Conservation (phyloP, 2,329 filamentous ascomycete species). For the Dothideomycetidae sp. region DNA sequence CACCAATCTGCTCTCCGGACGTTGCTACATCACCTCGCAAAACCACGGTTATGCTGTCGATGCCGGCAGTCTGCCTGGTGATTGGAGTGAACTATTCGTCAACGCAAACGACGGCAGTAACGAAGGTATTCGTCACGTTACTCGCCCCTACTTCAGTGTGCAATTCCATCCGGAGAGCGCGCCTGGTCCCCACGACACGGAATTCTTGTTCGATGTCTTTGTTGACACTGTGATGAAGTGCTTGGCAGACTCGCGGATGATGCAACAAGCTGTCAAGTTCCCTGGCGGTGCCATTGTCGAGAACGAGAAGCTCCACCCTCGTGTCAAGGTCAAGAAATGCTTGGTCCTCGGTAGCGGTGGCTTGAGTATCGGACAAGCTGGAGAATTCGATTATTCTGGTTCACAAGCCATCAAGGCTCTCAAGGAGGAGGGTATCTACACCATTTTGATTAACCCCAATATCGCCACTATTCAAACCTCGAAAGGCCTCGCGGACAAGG, state of each 20-base stretch:
- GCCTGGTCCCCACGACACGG: constrained; percentile 85
- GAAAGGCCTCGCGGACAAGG: constrained; percentile 93
- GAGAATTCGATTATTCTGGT: constrained; percentile 97
- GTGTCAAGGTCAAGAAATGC: constrained; percentile 82
- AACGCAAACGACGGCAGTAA: constrained; percentile 98
- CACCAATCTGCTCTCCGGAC: constrained; percentile 86
- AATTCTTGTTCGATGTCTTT: constrained; percentile 95
- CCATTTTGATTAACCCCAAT: constrained; percentile 95
- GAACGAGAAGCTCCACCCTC: constrained; percentile 61
- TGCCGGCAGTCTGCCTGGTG: constrained; percentile 54
- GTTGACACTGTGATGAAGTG: constrained; percentile 68
- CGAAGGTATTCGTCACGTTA: constrained; percentile 83
- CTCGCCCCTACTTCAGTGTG: constrained; percentile 92
- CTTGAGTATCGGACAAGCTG: constrained; percentile 91
- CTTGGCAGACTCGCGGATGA: constrained; percentile 49
- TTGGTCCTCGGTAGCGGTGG: constrained; percentile 88
- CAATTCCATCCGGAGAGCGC: constrained; percentile 98
- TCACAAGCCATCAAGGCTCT: constrained; percentile 97
- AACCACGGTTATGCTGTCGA: constrained; percentile 97
- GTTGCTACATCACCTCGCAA: constrained; percentile 97
- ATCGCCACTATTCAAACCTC: constrained; percentile 98
- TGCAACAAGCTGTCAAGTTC: constrained; percentile 66
- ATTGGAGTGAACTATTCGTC: constrained; percentile 89
- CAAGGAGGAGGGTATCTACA: constrained; percentile 97
- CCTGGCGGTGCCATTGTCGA: constrained; percentile 71